Base-by-base conservation (phyloP, 768 basidiomycete species). In the Neoboletus brunneissimus region DNA sequence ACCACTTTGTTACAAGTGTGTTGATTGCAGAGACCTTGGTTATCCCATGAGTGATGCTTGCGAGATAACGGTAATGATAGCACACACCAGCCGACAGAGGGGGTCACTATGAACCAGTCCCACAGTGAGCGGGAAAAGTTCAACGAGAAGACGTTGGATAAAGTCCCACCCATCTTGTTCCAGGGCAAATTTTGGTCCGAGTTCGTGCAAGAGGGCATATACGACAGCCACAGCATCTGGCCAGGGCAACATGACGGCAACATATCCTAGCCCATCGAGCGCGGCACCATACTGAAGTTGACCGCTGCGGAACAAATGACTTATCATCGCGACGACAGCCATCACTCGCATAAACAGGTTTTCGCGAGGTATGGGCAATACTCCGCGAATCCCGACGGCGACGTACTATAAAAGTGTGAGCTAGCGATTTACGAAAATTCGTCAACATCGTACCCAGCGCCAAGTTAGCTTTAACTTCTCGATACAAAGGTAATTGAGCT, bases 21-120 rank as follows among this genome's bases (percentile, higher is more conserved):
- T 55, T 55, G 53, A 70, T 54, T 15, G 55, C 58, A 20, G 34
- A 35, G 12, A 60, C 52, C 63, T 67, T 54, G 45, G 22, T 32
- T 2, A 51, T 46, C 31, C 20, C 27, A 22, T 69, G 38, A 56
- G 37, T 37, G 11, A 43, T 16, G 9, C 34, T 37, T 34, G 34
- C 12, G 13, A 51, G 20, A 29, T 27, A 50, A 29, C 16, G 20
- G 34, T 20, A 40, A 34, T 10, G 44, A n/a, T 18, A 31, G 27
- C 18, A 54, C 64, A 18, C 2, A 70, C 67, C 37, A 63, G 37
- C 35, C 57, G 55, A 59, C 45, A 58, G n/a, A 65, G 48, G 18
- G 63, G 57, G 4, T 67, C 55, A 8, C 20, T 13, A 31, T 31
- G 54, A 27, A 31, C 27, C 29, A 35, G 58, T 12, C 22, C 23